Base-by-base conservation (phyloP, 306 rosid genomes). In the Cicer arietinum region DNA sequence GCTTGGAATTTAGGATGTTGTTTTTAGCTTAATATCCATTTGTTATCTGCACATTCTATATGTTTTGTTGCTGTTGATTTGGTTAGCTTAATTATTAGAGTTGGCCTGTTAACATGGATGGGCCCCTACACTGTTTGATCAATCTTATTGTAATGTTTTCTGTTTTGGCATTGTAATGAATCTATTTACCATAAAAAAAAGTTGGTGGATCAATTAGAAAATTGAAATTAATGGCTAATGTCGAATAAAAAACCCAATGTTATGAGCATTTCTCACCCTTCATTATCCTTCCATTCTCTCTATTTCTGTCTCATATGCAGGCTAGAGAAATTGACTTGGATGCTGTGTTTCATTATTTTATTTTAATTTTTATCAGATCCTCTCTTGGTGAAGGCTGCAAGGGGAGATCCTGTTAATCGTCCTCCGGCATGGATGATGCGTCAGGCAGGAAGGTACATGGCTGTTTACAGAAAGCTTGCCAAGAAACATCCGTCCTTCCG, bases 401-500 rank as follows among this genome's bases (percentile, higher is more conserved):
- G 95, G 79, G 99, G 99, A 74, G 95, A 94, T 17, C 85, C 87
- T 42, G 93, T 94, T 76, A 79, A 83, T 73, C 95, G 99, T 50
- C 97, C 99, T 78, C 99, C 99, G 12, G 97, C 96, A 45, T 94
- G 99, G 99, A 94, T 94, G 96, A 94, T 94, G 99, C 94, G 96
- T 40, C 99, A 94, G 83, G 99, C 99, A 16, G 99, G 99, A 85
- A 90, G 99, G 86, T 94, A 92, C 85, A 92, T 94, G 99, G 96
- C 96, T 80, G 71, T 84, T 88, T 94, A 94, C 85, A 88, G 84
- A 88, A 94, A 90, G 92, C 96, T 94, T 81, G 97, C 99, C 30
- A 92, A 94, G 95, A 90, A 88, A 80, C 66, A 90, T 66, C 99
- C 99, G 52, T 94, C 97, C 66, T 94, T 94, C 91, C 82, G 99